Conservation (phyloP, 805 yeast genomes). For the Yarrowia sp. region DNA sequence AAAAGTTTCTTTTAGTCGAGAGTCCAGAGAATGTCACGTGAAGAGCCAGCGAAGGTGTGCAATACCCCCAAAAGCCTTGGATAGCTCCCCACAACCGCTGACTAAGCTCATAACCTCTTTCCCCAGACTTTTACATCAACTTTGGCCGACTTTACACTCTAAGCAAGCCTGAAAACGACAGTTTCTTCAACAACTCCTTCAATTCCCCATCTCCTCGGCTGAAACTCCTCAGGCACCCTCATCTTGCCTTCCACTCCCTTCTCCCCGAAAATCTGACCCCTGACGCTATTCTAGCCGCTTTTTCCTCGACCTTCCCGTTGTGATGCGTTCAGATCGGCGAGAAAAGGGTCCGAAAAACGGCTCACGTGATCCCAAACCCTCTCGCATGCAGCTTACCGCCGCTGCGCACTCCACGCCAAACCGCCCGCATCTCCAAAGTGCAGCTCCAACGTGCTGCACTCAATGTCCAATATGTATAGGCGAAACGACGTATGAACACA, state of each 20-base stretch:
- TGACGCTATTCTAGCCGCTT: background rate
- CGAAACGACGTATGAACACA: background rate
- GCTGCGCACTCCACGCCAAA: conserved; percentile 22
- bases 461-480: conserved; percentile 8
- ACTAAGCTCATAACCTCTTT: background rate
- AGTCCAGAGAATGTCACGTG: background rate
- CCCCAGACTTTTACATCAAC: too few species aligned
- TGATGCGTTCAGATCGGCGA: background rate
- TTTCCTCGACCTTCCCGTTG: background rate
- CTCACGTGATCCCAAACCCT: conserved; percentile 20
- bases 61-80: too few species aligned
- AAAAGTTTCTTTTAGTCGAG: conserved; percentile 1
- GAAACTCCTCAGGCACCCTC: background rate
- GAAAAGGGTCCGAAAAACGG: conserved; percentile 9
- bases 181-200: background rate
- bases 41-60: too few species aligned
- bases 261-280: conserved; percentile 3
- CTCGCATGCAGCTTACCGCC: conserved; percentile 8
- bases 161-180: too few species aligned
- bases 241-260: background rate
- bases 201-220: background rate
- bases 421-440: background rate
- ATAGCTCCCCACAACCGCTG: background rate
- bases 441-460: conserved; percentile 3
- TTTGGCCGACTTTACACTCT: too few species aligned